phyloP scores from a whole-genome alignment of 2,329 filamentous ascomycete species.

The Neofusicoccum parvum region DNA sequence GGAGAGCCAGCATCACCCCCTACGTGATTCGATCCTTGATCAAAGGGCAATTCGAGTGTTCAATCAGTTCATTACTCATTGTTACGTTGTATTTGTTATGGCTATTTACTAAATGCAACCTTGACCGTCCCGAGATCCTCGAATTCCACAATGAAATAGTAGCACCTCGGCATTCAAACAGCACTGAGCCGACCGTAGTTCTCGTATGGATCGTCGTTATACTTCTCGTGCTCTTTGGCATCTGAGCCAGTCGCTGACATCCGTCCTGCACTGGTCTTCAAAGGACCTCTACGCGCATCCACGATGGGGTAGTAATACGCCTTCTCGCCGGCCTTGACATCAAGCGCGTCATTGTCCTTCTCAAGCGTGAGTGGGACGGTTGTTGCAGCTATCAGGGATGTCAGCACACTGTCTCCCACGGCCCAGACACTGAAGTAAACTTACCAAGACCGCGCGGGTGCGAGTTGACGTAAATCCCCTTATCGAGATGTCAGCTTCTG shows the following conservation, averaged over 20 bases:
- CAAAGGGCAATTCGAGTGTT: too few relatives aligned
- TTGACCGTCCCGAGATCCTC: too few relatives aligned
- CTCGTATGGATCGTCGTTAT: slow-evolving; percentile 24
- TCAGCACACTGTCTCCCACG: background rate
- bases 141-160: too few relatives aligned
- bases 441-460: slow-evolving; percentile 19
- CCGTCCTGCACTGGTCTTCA: slow-evolving; percentile 37
- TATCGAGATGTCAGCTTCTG: background rate
- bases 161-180: background rate
- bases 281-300: slow-evolving; percentile 35
- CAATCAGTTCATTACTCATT: too few relatives aligned
- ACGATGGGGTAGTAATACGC: slow-evolving; percentile 36
- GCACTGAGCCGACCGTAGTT: slow-evolving; percentile 12
- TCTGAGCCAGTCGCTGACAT: slow-evolving; percentile 28
- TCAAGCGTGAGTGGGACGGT: slow-evolving; percentile 27
- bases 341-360: slow-evolving; percentile 3
- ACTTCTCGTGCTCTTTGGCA: slow-evolving; percentile 33
- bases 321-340: slow-evolving; percentile 22
- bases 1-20: too few relatives aligned
- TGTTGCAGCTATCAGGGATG: slow-evolving; percentile 23
- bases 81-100: too few relatives aligned
- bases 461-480: slow-evolving; percentile 21
- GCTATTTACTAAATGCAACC: too few relatives aligned
- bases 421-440: background rate
- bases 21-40: too few relatives aligned